These are phyloP conservation scores for Asterochloris sp. DNA, from an alignment of 139 green algal species.

Conservation along the genomic window DNA sequence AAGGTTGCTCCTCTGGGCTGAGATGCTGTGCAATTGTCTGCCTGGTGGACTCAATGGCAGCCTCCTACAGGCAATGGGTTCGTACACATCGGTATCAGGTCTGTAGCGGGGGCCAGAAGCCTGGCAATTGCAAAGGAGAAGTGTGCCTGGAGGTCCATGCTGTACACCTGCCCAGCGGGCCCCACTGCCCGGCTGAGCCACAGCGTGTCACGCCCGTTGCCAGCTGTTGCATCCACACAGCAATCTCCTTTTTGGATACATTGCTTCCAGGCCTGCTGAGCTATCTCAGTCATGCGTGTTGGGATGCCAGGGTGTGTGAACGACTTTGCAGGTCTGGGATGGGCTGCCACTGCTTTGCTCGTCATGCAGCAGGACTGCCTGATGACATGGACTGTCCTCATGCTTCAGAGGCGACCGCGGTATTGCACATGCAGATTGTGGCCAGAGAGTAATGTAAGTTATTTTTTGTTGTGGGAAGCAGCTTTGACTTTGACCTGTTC, in stretches of 20 bases:
- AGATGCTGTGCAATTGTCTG: neutral
- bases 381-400: no score
- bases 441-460: no score
- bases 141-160: slow-evolving; percentile 58
- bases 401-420: no score
- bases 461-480: no score
- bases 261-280: slow-evolving; percentile 23
- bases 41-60: slow-evolving; percentile 7
- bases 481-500: no score
- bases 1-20: neutral
- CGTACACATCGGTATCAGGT: neutral
- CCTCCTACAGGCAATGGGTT: slow-evolving; percentile 9
- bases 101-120: slow-evolving; percentile 8
- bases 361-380: no score
- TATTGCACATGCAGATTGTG: no score
- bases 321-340: no score
- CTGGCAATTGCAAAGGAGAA: neutral
- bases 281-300: slow-evolving; percentile 1
- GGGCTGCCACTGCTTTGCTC: no score
- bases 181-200: slow-evolving; percentile 54
- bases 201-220: slow-evolving; percentile 65
- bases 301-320: no score
- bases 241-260: slow-evolving; percentile 49
- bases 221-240: slow-evolving; percentile 47
- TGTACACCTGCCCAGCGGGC: slow-evolving; percentile 36